Base-by-base conservation (phyloP, 2,329 filamentous ascomycete species). In the Chrysoporthe puriensis region DNA sequence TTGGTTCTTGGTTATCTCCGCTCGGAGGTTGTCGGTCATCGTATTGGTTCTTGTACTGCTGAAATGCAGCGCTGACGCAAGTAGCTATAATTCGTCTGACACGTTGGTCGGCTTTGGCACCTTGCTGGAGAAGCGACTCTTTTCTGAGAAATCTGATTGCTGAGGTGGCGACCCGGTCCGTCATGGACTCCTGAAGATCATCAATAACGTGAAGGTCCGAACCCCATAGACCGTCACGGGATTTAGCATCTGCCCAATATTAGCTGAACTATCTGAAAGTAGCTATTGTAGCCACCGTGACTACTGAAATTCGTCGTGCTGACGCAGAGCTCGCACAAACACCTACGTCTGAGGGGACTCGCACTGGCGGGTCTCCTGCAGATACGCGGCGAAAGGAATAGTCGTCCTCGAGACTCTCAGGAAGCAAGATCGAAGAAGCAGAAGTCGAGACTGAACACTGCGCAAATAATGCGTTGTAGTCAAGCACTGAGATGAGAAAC, bases 171-270 rank as follows among this genome's bases (percentile, higher is more conserved):
- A 56, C 62, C 4, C 9, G 42, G 14, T 48, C 14, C 21, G 32
- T n/a, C 8, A 64, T 9, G 5, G n/a, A 50, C n/a, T 36, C 42
- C 21, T 64, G 40, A 16, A 64, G 54, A 36, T 64, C 43, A 2
- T 48, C 43, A 52, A 58, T 64, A 4, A 42, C n/a, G 21, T 58
- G 54, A 21, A 18, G 9, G 16, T 42, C 52, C 54, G 42, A 58
- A 14, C 54, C 52, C 40, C 62, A 64, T 5, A 58, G 21, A 13
- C 54, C 62, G 18, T 59, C 62, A 40, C 26, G 50, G 26, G 26
- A 2, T 26, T 59, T 54, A 48, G 44, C 26, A 58, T 64, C 62
- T 64, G 42, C 42, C 9, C 13, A 5, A 4, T 26, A 14, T 64
- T 5, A 64, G 62, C 18, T 6, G n/a, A 48, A 48, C 18, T 48